Conservation (phyloP, 2,329 filamentous ascomycete genomes). For the Calonectria hongkongensis region DNA sequence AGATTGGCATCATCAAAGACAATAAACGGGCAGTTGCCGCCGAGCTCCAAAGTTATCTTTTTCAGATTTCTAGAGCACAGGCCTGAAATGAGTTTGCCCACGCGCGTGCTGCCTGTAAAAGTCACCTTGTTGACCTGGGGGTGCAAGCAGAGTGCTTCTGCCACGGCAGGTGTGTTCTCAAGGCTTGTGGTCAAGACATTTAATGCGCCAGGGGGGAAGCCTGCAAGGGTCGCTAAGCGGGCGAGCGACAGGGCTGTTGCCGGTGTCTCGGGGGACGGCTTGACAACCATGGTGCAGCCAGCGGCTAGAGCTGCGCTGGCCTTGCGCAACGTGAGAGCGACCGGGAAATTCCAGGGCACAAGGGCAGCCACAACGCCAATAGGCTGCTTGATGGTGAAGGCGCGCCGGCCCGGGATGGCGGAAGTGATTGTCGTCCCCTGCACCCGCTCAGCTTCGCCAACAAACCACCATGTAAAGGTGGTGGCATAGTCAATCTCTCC, state of each 20-base stretch:
- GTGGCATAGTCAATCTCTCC: constrained; percentile 74
- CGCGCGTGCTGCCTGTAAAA: constrained; percentile 83
- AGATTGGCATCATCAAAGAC: constrained; percentile 81
- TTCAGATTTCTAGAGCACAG: constrained; percentile 79
- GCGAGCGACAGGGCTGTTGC: constrained; percentile 82
- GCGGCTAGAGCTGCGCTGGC: constrained; percentile 77
- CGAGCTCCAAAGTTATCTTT: constrained; percentile 80
- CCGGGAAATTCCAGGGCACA: constrained; percentile 75
- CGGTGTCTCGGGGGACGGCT: constrained; percentile 84
- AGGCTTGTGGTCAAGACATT: constrained; percentile 68
- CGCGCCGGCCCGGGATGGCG: constrained; percentile 76
- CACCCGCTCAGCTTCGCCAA: constrained; percentile 64
- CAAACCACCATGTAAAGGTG: constrained; percentile 75
- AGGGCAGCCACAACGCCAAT: constrained; percentile 60
- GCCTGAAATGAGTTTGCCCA: constrained; percentile 79
- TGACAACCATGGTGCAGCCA: constrained; percentile 85
- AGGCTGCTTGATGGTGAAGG: constrained; percentile 80
- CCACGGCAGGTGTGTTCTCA: constrained; percentile 65
- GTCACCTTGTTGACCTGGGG: constrained; percentile 77
- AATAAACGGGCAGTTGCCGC: constrained; percentile 81
- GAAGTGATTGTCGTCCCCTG: constrained; percentile 77
- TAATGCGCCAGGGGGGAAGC: constrained; percentile 84
- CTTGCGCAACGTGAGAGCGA: constrained; percentile 70
- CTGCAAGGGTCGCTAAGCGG: constrained; percentile 80
- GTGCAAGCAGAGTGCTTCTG: constrained; percentile 68